Conservation (phyloP, 1,284 basidiomycete genomes). For the Erythrobasidium hasegawianum region DNA sequence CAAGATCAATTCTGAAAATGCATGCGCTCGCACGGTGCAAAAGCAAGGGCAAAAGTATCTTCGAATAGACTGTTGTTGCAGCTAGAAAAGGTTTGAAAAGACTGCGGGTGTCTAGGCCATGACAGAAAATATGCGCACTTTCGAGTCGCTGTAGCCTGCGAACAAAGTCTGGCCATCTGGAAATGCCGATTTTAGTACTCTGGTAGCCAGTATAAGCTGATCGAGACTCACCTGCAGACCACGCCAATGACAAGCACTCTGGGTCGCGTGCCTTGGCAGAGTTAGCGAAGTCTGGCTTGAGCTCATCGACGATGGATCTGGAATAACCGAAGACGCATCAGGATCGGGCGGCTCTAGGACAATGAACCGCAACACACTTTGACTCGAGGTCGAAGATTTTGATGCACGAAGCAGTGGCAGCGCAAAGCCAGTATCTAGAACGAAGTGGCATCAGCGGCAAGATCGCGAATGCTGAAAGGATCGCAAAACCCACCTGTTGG, state of each 20-base stretch:
- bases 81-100: background rate
- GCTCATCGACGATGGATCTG: conserved; percentile 89
- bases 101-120: conserved; percentile 46
- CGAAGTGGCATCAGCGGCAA: too few relatives aligned
- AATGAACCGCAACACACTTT: too few relatives aligned
- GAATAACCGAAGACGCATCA: conserved; percentile 54
- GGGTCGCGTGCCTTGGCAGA: conserved; percentile 77
- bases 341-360: too few relatives aligned
- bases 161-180: conserved; percentile 92
- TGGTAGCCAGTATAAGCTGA: too few relatives aligned
- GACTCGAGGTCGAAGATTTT: conserved; percentile 83
- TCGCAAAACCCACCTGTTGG: conserved; percentile 63
- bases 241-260: conserved; percentile 95
- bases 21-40: too few relatives aligned
- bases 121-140: conserved; percentile 88
- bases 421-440: conserved; percentile 98
- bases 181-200: background rate
- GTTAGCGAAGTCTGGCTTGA: conserved; percentile 85
- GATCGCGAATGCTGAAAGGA: too few relatives aligned
- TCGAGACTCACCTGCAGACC: conserved; percentile 62
- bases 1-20: too few relatives aligned
- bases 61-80: too few relatives aligned
- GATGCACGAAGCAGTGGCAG: conserved; percentile 94
- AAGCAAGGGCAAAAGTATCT: too few relatives aligned
- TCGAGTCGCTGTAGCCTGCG: conserved; percentile 84